Conservation (phyloP, 2,329 filamentous ascomycete species). For the Penicillium sp. region DNA sequence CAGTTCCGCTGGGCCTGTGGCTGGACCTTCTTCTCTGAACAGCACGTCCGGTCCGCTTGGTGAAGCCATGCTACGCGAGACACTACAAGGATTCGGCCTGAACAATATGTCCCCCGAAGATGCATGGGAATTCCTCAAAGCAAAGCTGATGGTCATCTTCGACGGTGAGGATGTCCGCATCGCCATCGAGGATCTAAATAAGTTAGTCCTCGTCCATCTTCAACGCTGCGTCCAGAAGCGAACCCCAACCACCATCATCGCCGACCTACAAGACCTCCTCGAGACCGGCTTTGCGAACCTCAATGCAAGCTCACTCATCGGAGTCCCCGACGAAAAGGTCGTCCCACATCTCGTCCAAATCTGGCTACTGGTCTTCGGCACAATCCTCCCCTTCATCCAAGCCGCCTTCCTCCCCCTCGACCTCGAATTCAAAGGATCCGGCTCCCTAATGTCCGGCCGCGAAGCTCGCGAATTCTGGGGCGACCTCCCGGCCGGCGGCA, state of each 20-base stretch:
- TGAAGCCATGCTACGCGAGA: slow-evolving; percentile 46
- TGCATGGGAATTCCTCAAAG: slow-evolving; percentile 69
- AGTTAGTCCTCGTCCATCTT: slow-evolving; percentile 65
- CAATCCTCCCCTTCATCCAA: slow-evolving; percentile 89
- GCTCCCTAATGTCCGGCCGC: slow-evolving; percentile 74
- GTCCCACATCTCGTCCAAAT: slow-evolving; percentile 89
- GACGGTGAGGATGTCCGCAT: slow-evolving; percentile 67
- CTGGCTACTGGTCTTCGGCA: slow-evolving; percentile 92
- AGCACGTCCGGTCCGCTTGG: slow-evolving; percentile 35
- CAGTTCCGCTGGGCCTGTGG: slow-evolving; percentile 30
- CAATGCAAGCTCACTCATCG: slow-evolving; percentile 74
- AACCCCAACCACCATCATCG: slow-evolving; percentile 62
- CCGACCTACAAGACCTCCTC: slow-evolving; percentile 65
- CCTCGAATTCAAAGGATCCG: slow-evolving; percentile 86
- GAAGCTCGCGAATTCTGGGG: slow-evolving; percentile 93
- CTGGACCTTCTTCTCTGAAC: slow-evolving; percentile 43
- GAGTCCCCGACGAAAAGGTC: slow-evolving; percentile 81
- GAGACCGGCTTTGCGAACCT: slow-evolving; percentile 80
- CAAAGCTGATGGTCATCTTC: slow-evolving; percentile 65
- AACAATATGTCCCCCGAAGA: slow-evolving; percentile 71
- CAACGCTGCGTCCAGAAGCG: slow-evolving; percentile 66
- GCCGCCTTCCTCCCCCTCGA: slow-evolving; percentile 93
- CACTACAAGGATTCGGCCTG: slow-evolving; percentile 60
- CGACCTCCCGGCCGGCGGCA: slow-evolving; percentile 55
- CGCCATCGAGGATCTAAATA: slow-evolving; percentile 69